phyloP scores from a whole-genome alignment of 805 yeast genomes.

The Metschnikowia sp. region DNA sequence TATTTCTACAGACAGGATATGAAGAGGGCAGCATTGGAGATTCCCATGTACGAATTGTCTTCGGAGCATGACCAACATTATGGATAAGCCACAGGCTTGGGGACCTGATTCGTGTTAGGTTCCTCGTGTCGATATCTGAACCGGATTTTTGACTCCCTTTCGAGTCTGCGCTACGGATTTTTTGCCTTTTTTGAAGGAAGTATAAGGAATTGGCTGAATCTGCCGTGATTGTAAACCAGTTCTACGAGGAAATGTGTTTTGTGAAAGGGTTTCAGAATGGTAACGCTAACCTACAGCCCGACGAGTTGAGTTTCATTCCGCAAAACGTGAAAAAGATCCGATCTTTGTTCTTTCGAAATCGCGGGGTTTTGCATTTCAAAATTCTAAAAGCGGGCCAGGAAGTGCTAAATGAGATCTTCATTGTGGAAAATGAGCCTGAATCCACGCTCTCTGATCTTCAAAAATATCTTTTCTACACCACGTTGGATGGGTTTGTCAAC shows the following conservation, averaged over 20 bases:
- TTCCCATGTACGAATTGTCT: conserved; percentile 12
- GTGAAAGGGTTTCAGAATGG: conserved; percentile 41
- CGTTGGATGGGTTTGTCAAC: conserved; percentile 59
- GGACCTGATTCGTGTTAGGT: neutral
- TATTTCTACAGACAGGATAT: conserved; percentile 45
- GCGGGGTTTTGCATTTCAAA: conserved; percentile 67
- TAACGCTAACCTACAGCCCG: conserved; percentile 27
- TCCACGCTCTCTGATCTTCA: conserved; percentile 7
- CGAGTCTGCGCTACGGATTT: too few species aligned
- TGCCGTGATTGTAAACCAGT: conserved; percentile 55
- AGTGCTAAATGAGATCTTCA: conserved; percentile 8
- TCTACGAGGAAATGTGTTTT: conserved; percentile 36
- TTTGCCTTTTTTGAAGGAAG: conserved; percentile 8
- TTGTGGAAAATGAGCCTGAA: conserved; percentile 3
- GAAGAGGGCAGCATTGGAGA: neutral
- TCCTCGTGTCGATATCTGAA: neutral
- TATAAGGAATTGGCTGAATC: conserved; percentile 66
- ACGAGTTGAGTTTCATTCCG: conserved; percentile 46
- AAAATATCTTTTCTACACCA: conserved; percentile 38
- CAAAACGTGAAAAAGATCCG: conserved; percentile 73
- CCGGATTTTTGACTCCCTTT: too few species aligned
- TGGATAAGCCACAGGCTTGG: neutral
- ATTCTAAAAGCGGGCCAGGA: conserved; percentile 23
- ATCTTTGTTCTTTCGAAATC: conserved; percentile 74
- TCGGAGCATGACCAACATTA: neutral